These are phyloP conservation scores for Ananas comosus DNA, from an alignment of 176 grass and related monocot genomes.

Conservation along the genomic window DNA sequence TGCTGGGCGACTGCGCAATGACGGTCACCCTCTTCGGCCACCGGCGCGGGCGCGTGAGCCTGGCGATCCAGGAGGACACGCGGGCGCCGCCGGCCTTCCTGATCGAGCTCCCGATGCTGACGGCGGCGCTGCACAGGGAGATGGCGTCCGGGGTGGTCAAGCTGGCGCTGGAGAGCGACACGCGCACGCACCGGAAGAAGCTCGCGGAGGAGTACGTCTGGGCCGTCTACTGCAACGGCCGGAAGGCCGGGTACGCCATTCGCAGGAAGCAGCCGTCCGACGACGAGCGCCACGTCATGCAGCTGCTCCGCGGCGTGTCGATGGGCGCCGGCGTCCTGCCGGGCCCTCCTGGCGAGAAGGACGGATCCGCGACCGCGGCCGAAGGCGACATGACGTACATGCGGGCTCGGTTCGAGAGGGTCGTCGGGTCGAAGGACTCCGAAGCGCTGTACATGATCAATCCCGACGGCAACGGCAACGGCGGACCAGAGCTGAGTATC, in stretches of 20 bases:
- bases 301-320: conserved; percentile 77
- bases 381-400: conserved; percentile 94
- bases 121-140: conserved; percentile 72
- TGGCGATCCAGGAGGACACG: conserved; percentile 90
- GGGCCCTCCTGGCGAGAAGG: conserved; percentile 50
- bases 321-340: conserved; percentile 94
- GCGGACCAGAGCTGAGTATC: conserved; percentile 58
- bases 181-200: conserved; percentile 51
- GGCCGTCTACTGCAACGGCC: conserved; percentile 92
- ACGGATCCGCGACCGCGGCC: conserved; percentile 20
- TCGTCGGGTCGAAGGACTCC: conserved; percentile 87
- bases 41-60: conserved; percentile 56
- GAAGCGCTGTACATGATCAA: conserved; percentile 99
- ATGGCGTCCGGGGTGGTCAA: conserved; percentile 67
- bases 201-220: conserved; percentile 91
- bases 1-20: conserved; percentile 71
- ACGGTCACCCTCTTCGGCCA: conserved; percentile 74
- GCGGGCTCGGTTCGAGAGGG: conserved; percentile 78
- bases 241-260: conserved; percentile 87
- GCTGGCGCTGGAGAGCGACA: conserved; percentile 94
- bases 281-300: conserved; percentile 71
- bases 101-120: conserved; percentile 79
- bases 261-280: conserved; percentile 71
- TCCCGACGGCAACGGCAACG: conserved; percentile 31
- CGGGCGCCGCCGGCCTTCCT: conserved; percentile 69